Evolutionary conservation across 768 basidiomycete genomes (phyloP).

Genomic region (Lactarius vividus): DNA sequence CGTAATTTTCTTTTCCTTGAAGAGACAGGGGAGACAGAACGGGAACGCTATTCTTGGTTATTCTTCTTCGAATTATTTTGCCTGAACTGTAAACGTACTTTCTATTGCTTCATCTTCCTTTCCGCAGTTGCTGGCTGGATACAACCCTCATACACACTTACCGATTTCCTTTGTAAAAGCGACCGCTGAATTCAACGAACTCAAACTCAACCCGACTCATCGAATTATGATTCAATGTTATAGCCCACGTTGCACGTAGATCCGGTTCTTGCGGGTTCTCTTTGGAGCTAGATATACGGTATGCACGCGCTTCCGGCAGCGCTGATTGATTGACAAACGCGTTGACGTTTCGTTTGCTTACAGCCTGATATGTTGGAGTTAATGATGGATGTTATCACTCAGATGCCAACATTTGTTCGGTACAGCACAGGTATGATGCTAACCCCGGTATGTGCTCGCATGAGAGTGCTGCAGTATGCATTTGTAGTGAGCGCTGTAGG

Average conservation of each 20-base stretch:
- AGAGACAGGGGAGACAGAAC: neutral
- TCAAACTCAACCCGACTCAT: neutral
- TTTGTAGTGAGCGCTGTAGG: neutral
- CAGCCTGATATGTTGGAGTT: neutral
- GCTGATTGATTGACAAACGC: neutral
- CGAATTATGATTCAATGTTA: neutral
- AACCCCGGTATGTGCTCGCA: neutral
- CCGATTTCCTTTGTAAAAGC: neutral
- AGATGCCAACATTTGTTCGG: neutral
- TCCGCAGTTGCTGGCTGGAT: neutral
- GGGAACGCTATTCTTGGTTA: neutral
- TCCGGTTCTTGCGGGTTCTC: neutral
- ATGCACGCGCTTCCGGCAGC: neutral
- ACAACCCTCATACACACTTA: neutral
- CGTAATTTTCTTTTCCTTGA: neutral
- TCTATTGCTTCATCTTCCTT: slow-evolving; percentile 6
- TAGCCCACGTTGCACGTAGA: neutral
- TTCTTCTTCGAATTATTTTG: neutral
- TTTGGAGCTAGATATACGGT: neutral
- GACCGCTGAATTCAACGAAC: neutral
- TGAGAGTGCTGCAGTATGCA: neutral
- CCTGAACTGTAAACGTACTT: neutral
- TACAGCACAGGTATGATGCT: too few relatives aligned
- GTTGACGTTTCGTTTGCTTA: neutral
- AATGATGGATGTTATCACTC: neutral